Evolutionary conservation across 2,329 filamentous ascomycete species (phyloP), one percentile per base, ranked within the genome.

Genomic region (Beauveria sp.): DNA sequence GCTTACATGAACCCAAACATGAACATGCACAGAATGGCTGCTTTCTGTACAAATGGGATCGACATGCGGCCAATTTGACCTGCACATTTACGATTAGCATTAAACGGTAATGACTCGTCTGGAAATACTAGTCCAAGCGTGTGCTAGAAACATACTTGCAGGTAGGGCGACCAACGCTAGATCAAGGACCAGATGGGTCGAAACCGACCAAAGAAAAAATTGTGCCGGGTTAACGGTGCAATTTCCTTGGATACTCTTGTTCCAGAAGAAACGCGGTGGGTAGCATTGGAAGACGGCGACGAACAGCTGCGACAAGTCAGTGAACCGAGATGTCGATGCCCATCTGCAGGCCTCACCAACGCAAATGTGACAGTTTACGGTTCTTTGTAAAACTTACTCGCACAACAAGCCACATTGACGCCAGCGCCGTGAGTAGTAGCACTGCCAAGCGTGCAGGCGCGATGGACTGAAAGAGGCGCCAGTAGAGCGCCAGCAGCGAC

Each of bases 201-300:
- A 62, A n/a, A 62, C 60, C 7, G 60, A 62, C 60, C 60, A 62
- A 3, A 61, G 28, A 20, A 63, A 63, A n/a, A 64, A 63, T 5
- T 63, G 55, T 6, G 54, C 54, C 5, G 61, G 61, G 24, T 63
- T 57, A 7, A 63, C 58, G 5, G 57, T 50, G 34, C 61, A 63
- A 3, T 46, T 45, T 2, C 63, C 61, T 2, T 47, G 9, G 12
- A 64, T 61, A 3, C 53, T 46, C 53, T 63, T 64, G 45, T 51
- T 40, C 57, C 60, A 62, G 38, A 62, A 62, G 40, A 62, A 62
- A 3, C 34, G 43, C 4, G 60, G 60, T 8, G 60, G 60, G 26
- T 57, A 62, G 60, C 60, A 62, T 40, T 62, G 60, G 20, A 62
- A 62, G 24, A 62, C 60, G 34, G 60, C 60, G 16, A 62, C 53